A percentile compares a stretch with the other conserved stretches of the same genome.
Evolutionary conservation across 2,329 filamentous ascomycete genomes (phyloP).

Genomic region (Dothidotthia symphoricarpi): DNA sequence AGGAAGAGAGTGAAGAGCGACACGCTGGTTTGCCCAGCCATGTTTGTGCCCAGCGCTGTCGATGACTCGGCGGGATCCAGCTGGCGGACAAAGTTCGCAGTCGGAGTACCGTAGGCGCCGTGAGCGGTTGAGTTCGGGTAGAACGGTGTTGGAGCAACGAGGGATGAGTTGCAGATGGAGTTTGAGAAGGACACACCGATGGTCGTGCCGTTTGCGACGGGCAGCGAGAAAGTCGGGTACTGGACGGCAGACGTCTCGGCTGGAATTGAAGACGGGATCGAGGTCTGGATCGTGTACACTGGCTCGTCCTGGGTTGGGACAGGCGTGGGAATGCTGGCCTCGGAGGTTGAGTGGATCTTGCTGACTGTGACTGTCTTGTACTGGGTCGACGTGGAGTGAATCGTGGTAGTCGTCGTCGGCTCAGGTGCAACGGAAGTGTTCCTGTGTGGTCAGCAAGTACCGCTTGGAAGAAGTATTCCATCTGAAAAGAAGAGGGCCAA

Average conservation of each 20-base stretch:
- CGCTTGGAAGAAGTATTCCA: no score
- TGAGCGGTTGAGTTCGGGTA: conserved; percentile 10
- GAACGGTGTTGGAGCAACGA: conserved; percentile 5
- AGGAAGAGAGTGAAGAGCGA: conserved; percentile 8
- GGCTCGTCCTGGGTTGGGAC: conserved; percentile 1
- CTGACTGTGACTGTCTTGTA: conserved; percentile 11
- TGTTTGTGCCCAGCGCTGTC: conserved; percentile 1
- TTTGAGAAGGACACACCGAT: conserved; percentile 7
- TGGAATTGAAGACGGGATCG: background rate
- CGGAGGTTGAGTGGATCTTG: background rate
- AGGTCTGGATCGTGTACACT: conserved; percentile 6
- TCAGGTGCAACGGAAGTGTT: conserved; percentile 5
- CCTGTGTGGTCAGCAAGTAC: conserved; percentile 1
- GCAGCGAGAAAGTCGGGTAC: conserved; percentile 5
- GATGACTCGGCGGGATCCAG: no score
- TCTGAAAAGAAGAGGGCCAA: background rate
- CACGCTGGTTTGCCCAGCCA: conserved; percentile 3
- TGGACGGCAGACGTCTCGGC: background rate
- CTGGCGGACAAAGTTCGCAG: conserved; percentile 5
- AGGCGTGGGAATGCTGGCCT: background rate
- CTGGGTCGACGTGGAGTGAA: conserved; percentile 15
- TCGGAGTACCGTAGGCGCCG: conserved; percentile 6
- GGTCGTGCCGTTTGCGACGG: conserved; percentile 6
- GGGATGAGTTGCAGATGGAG: conserved; percentile 4
- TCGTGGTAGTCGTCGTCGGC: conserved; percentile 15